Conservation (phyloP, 257 asterid genomes). For the Scutellaria minor region DNA sequence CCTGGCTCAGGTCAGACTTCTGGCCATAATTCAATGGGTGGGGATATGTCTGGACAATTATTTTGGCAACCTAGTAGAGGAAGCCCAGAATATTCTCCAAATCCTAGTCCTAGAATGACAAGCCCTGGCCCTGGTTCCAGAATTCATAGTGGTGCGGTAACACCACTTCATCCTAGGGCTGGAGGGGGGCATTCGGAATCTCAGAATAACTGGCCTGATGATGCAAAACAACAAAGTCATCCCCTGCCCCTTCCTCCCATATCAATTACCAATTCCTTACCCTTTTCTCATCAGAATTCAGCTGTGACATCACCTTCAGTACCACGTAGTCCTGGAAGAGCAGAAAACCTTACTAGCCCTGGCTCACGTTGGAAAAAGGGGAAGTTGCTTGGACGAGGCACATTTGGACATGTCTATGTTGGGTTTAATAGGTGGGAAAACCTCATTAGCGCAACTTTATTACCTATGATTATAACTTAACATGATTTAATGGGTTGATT, state of each 20-base stretch:
- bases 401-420: conserved; percentile 96
- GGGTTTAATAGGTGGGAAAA: conserved; percentile 85
- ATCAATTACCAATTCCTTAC: conserved; percentile 59
- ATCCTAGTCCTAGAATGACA: conserved; percentile 92
- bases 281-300: conserved; percentile 84
- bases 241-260: conserved; percentile 97
- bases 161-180: conserved; percentile 95
- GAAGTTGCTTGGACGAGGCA: conserved; percentile 92
- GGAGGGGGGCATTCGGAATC: conserved; percentile 79
- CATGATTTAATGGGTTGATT: background rate
- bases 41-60: conserved; percentile 84
- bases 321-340: conserved; percentile 96
- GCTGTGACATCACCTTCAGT: conserved; percentile 90
- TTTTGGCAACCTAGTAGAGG: conserved; percentile 95
- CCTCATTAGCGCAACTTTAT: conserved; percentile 23
- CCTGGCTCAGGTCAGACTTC: conserved; percentile 99
- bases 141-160: conserved; percentile 95
- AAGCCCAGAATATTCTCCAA: conserved; percentile 94
- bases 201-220: conserved; percentile 76
- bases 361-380: conserved; percentile 99
- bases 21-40: conserved; percentile 98
- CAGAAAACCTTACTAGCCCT: conserved; percentile 81
- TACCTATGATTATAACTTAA: background rate
- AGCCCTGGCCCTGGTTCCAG: conserved; percentile 98
- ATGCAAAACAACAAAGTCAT: conserved; percentile 83